These are phyloP conservation scores for Xylaria sp. DNA, from an alignment of 2,329 filamentous ascomycete species.

Conservation along the genomic window DNA sequence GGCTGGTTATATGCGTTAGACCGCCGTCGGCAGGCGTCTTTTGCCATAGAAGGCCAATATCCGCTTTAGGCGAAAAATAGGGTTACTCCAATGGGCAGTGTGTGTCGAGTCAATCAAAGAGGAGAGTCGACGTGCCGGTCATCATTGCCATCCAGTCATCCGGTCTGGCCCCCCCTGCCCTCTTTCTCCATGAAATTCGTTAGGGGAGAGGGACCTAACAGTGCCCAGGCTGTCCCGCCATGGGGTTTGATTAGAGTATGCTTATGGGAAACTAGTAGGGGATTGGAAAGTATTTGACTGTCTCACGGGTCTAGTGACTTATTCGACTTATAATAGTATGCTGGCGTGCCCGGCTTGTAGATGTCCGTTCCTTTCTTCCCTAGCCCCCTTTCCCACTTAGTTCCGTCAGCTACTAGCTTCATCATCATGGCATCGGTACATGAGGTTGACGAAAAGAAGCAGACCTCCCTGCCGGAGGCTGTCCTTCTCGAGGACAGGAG, in stretches of 20 bases:
- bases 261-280: background rate
- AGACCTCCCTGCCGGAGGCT: slow-evolving; percentile 33
- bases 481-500: slow-evolving; percentile 38
- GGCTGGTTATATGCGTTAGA: slow-evolving; percentile 27
- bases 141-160: slow-evolving; percentile 7
- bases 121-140: slow-evolving; percentile 34
- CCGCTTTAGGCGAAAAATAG: slow-evolving; percentile 35
- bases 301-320: background rate
- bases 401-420: slow-evolving; percentile 4
- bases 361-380: background rate
- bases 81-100: slow-evolving; percentile 25
- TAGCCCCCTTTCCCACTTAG: background rate
- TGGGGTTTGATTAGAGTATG: slow-evolving; percentile 17
- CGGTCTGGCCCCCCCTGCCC: slow-evolving; percentile 2
- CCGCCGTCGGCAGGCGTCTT: slow-evolving; percentile 25
- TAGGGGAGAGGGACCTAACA: background rate
- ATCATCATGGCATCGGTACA: slow-evolving; percentile 35
- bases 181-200: background rate
- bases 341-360: background rate
- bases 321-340: slow-evolving; percentile 5
- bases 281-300: no score
- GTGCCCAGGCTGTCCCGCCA: slow-evolving; percentile 1
- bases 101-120: slow-evolving; percentile 32
- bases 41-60: slow-evolving; percentile 34
- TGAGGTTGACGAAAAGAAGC: slow-evolving; percentile 32